Evolutionary conservation across 2,329 filamentous ascomycete genomes (phyloP).

Genomic region (Xylariomycetidae sp.): DNA sequence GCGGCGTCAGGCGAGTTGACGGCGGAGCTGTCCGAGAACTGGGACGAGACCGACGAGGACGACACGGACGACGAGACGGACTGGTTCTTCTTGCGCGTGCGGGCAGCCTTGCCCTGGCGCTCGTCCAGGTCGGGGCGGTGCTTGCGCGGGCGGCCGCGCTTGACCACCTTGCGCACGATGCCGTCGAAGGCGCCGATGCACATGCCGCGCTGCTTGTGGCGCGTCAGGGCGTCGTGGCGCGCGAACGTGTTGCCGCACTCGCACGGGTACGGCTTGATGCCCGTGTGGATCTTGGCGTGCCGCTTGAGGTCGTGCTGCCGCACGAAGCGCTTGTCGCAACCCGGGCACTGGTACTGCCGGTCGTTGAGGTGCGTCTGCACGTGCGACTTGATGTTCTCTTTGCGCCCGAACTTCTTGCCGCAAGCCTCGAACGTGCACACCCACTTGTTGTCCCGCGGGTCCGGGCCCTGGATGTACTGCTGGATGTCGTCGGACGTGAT

Average conservation of each 20-base stretch:
- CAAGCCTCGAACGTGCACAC: constrained; percentile 73
- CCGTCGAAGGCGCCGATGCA: constrained; percentile 93
- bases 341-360: constrained; percentile 88
- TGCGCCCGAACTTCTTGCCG: constrained; percentile 87
- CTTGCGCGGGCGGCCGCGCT: constrained; percentile 62
- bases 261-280: constrained; percentile 92
- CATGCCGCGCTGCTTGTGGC: constrained; percentile 93
- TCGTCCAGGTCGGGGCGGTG: constrained; percentile 53
- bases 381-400: constrained; percentile 98
- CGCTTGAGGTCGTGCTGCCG: constrained; percentile 95
- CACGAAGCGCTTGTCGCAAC: constrained; percentile 93
- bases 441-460: constrained; percentile 73
- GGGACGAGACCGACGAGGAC: constrained; percentile 54
- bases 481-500: constrained; percentile 82
- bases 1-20: constrained; percentile 44
- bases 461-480: constrained; percentile 68
- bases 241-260: constrained; percentile 93
- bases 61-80: constrained; percentile 43
- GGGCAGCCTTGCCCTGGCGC: constrained; percentile 52
- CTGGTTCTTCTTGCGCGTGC: constrained; percentile 53
- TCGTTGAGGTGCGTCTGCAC: constrained; percentile 97
- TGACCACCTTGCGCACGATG: constrained; percentile 54
- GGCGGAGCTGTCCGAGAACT: constrained; percentile 52
- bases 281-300: constrained; percentile 95
- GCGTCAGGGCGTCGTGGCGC: constrained; percentile 88